Evolutionary conservation across 257 asterid species (phyloP).

Genomic region (Solanum bukasovii): DNA sequence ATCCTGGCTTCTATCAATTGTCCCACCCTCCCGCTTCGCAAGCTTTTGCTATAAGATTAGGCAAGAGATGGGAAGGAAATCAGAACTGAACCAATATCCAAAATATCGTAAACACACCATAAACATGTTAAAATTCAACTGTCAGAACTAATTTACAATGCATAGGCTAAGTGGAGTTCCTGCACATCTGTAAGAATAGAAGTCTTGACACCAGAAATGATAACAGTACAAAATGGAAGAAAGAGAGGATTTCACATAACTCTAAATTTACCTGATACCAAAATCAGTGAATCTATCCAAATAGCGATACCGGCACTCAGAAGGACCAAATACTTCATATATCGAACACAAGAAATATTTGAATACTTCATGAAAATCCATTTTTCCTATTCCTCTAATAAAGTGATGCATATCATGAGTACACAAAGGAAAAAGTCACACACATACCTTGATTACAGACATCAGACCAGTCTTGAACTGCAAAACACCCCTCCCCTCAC

Average conservation of each 20-base stretch:
- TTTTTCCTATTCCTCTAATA: not conserved
- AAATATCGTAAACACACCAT: not conserved
- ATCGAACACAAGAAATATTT: not conserved
- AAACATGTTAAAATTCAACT: not conserved
- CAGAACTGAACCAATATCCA: not conserved
- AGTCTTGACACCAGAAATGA: not conserved
- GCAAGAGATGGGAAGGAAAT: not conserved
- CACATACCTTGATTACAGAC: constrained; percentile 93
- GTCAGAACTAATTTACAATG: not conserved
- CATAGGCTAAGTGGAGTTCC: not conserved
- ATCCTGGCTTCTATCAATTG: constrained; percentile 85
- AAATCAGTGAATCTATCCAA: not conserved
- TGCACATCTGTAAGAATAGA: not conserved
- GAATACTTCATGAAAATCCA: not conserved
- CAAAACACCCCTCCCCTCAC: constrained; percentile 98
- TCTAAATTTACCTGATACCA: not conserved
- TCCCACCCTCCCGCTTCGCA: constrained; percentile 83
- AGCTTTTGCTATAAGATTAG: constrained; percentile 71
- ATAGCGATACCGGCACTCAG: not conserved
- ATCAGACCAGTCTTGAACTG: constrained; percentile 98
- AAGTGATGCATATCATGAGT: not conserved
- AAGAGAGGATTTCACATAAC: not conserved
- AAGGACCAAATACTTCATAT: not conserved
- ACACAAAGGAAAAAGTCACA: not conserved
- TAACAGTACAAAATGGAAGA: not conserved